Base-by-base conservation (phyloP, 2,329 filamentous ascomycete genomes). In the Exophiala oligosperma region DNA sequence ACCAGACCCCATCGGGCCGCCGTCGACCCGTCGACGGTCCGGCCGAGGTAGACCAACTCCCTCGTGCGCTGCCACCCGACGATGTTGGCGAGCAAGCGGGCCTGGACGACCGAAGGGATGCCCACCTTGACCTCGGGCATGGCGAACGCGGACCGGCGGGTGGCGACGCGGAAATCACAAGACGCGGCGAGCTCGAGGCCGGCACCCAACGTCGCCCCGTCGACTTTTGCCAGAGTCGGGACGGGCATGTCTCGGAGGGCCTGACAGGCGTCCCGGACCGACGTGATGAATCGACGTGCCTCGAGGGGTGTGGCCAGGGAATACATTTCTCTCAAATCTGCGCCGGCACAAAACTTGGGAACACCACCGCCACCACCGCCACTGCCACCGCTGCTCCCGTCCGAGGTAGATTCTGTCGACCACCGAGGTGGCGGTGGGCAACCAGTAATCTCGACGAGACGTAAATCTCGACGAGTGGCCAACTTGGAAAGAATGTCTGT, bases 201-300 rank as follows among this genome's bases (percentile, higher is more conserved):
- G 0, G 49, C 58, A 9, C 58, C 58, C 9, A 54, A 38, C 21
- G 35, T 46, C 17, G 49, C 46, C 4, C 54, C 58, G 29, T 57
- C 12, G 28, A 61, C 57, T 5, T 37, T 37, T 26, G 58, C 58
- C 8, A 61, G 38, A 0, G 54, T 57, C 26, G 53, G 28, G 5
- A 49, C 51, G 3, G 46, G 38, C 8, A 54, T n/a, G 14, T 54
- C 54, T 7, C 58, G 54, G 7, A 54, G 32, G 2, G 58, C 58
- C 29, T 58, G 37, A 46, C 64, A 65, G 1, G 57, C 58, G 11
- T 61, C 61, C 40, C 60, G 53, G 17, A 67, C 58, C 11, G 59
- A 61, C 5, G 61, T 65, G 54, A 77, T 77, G 67, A 76, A 76
- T 1, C 41, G 47, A 9, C 68, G 57, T 1, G 75, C 75, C 8